Conservation (phyloP, 768 basidiomycete species). For the Russula foetens region DNA sequence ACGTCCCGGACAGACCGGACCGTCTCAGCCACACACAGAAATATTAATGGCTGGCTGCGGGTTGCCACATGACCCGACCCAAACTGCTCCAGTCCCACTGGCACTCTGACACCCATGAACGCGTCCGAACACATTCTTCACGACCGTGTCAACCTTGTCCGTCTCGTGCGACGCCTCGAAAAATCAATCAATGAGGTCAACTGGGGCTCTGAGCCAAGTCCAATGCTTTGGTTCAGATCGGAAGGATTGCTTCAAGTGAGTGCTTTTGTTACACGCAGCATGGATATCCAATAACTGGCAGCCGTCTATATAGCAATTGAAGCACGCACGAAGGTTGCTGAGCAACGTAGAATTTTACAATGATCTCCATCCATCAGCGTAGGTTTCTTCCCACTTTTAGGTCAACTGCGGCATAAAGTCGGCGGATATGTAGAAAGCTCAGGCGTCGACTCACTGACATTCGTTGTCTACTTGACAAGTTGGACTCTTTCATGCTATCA, state of each 20-base stretch:
- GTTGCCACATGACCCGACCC: too few relatives aligned
- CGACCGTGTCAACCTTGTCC: slow-evolving; percentile 60
- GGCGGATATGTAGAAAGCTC: slow-evolving; percentile 29
- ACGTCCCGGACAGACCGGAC: neutral
- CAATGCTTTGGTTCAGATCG: slow-evolving; percentile 46
- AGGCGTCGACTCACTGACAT: slow-evolving; percentile 39
- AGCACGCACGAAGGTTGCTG: slow-evolving; percentile 7
- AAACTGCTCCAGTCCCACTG: too few relatives aligned
- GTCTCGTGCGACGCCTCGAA: slow-evolving; percentile 55
- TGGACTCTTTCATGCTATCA: slow-evolving; percentile 45
- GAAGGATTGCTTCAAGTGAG: slow-evolving; percentile 50
- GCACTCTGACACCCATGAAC: too few relatives aligned
- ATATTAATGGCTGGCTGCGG: too few relatives aligned
- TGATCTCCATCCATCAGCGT: slow-evolving; percentile 5
- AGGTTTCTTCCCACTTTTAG: neutral
- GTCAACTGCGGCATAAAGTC: neutral
- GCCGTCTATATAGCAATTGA: slow-evolving; percentile 9
- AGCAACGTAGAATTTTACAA: slow-evolving; percentile 7
- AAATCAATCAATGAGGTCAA: slow-evolving; percentile 36
- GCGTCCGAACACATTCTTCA: slow-evolving; percentile 27
- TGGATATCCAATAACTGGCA: neutral
- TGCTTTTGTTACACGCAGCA: neutral
- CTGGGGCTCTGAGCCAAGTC: slow-evolving; percentile 32
- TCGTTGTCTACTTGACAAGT: slow-evolving; percentile 41
- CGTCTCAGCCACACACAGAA: neutral